Evolutionary conservation across 2,329 filamentous ascomycete genomes (phyloP).

Genomic region (Verticillium isaacii): DNA sequence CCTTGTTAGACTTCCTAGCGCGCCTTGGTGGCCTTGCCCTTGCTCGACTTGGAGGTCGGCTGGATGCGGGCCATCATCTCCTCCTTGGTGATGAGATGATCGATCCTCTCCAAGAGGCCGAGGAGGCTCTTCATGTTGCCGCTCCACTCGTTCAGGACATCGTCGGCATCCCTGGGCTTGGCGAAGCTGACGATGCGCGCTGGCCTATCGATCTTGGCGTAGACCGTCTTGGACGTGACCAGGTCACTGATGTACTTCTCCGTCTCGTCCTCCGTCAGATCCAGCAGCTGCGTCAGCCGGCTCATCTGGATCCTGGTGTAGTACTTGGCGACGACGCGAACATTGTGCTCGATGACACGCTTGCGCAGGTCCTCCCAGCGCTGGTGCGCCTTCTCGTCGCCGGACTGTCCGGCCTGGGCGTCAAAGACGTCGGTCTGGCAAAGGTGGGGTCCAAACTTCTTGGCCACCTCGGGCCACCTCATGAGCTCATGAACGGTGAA

Average conservation of each 20-base stretch:
- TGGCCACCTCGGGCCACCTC: conserved; percentile 92
- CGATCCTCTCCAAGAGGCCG: conserved; percentile 81
- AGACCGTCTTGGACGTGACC: conserved; percentile 96
- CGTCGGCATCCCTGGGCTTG: conserved; percentile 90
- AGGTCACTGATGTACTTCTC: conserved; percentile 98
- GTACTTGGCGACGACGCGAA: conserved; percentile 95
- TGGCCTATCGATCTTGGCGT: conserved; percentile 93
- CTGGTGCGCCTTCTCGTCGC: conserved; percentile 75
- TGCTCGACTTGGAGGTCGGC: conserved; percentile 39
- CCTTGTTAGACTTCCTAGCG: background rate
- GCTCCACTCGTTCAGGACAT: conserved; percentile 97
- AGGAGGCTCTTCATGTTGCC: conserved; percentile 94
- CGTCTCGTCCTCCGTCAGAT: conserved; percentile 90
- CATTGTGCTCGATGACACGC: conserved; percentile 98
- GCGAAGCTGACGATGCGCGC: conserved; percentile 91
- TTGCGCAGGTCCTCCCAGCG: conserved; percentile 95
- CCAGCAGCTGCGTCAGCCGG: conserved; percentile 83
- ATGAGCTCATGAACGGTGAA: conserved; percentile 97
- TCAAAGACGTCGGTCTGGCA: conserved; percentile 89
- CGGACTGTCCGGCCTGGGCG: conserved; percentile 55
- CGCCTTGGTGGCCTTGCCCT: conserved; percentile 32
- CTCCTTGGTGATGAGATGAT: conserved; percentile 98
- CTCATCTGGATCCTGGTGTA: conserved; percentile 96
- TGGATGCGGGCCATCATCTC: conserved; percentile 99
- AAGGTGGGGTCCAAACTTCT: conserved; percentile 83